Evolutionary conservation across 2,329 filamentous ascomycete genomes (phyloP).

Genomic region (Colletotrichum sp.): DNA sequence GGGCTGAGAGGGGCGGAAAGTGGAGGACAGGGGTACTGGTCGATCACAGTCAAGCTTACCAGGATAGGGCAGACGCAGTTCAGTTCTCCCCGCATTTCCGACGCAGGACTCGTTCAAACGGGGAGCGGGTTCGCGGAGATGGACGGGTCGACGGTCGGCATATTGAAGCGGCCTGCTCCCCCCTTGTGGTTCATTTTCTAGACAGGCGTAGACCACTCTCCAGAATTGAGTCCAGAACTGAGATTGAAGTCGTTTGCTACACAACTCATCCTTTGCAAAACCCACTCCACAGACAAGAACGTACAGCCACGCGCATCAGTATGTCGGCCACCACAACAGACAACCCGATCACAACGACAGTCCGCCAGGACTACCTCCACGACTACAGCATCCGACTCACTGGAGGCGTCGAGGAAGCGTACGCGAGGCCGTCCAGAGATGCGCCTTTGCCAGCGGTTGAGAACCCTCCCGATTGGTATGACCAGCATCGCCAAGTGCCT

Average conservation of each 20-base stretch:
- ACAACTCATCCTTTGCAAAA: background rate
- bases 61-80: background rate
- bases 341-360: background rate
- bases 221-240: background rate
- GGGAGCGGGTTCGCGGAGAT: background rate
- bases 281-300: background rate
- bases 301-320: background rate
- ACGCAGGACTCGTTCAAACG: background rate
- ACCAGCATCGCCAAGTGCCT: constrained; percentile 26
- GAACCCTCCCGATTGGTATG: constrained; percentile 24
- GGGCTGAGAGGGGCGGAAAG: constrained; percentile 6
- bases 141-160: constrained; percentile 6
- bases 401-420: constrained; percentile 11
- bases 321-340: constrained; percentile 15
- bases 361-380: constrained; percentile 9
- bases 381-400: constrained; percentile 19
- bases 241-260: background rate
- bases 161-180: constrained; percentile 6
- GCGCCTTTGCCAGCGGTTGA: background rate
- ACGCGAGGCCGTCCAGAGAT: constrained; percentile 4
- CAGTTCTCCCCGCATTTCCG: constrained; percentile 3
- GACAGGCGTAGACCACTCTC: background rate
- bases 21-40: constrained; percentile 4
- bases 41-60: background rate
- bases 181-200: background rate